Evolutionary conservation across 768 basidiomycete genomes (phyloP).

Genomic region (Mycena belliarum): DNA sequence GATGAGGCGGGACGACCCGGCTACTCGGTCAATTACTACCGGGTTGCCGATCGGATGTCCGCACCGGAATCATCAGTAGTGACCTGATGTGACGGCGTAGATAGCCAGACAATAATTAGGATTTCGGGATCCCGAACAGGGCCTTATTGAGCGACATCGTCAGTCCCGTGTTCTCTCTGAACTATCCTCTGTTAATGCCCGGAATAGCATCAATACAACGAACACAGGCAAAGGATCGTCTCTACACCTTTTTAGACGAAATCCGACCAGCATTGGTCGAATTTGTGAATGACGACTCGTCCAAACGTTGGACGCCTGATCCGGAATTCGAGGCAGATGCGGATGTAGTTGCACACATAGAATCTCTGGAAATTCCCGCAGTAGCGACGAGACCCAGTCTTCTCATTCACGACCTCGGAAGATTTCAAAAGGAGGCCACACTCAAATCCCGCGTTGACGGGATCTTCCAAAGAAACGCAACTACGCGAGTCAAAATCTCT

Average conservation of each 20-base stretch:
- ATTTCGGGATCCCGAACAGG: no score
- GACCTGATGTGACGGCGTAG: no score
- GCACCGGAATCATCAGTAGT: no score
- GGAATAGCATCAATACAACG: neutral
- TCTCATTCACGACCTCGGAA: no score
- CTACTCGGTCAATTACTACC: no score
- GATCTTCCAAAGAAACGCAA: neutral
- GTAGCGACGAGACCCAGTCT: neutral
- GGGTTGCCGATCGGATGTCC: no score
- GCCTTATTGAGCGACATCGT: neutral
- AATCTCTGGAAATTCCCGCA: constrained; percentile 2
- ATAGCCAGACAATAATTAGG: no score
- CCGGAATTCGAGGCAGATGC: neutral
- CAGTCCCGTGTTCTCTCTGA: neutral
- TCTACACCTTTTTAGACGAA: neutral
- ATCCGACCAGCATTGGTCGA: neutral
- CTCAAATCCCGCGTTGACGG: neutral
- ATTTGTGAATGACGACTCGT: neutral
- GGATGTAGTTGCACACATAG: neutral
- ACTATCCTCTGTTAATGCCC: neutral
- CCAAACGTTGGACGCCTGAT: neutral
- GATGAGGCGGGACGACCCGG: no score
- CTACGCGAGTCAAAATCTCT: neutral
- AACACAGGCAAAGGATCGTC: neutral
- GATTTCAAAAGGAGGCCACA: neutral